Percentiles rank a stretch among this genome's conserved stretches.
Evolutionary conservation across 2,329 filamentous ascomycete genomes (phyloP).

Genomic region (Tolypocladium amazonense): DNA sequence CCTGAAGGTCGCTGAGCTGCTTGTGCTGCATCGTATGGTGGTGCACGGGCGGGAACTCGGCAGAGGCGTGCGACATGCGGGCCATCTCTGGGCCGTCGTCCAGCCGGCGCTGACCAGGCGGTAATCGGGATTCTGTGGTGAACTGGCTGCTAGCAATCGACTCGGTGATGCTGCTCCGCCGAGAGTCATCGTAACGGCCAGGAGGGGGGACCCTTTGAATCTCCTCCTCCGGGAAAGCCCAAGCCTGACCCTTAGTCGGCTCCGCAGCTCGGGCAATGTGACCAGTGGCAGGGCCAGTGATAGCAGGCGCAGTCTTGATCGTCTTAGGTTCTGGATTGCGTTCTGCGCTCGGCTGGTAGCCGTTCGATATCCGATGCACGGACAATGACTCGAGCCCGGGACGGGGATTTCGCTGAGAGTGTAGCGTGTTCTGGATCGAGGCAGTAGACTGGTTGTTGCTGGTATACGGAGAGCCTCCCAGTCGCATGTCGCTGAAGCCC

Average conservation of each 20-base stretch:
- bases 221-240: constrained; percentile 71
- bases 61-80: constrained; percentile 38
- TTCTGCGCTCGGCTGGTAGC: constrained; percentile 50
- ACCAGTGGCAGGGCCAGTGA: constrained; percentile 58
- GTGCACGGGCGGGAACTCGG: constrained; percentile 51
- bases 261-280: constrained; percentile 62
- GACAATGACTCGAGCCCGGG: constrained; percentile 39
- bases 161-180: constrained; percentile 66
- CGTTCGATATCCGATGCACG: constrained; percentile 52
- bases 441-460: constrained; percentile 68
- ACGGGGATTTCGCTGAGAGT: constrained; percentile 54
- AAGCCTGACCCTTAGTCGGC: constrained; percentile 72
- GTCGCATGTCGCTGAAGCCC: constrained; percentile 56
- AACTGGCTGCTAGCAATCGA: constrained; percentile 73
- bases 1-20: constrained; percentile 55
- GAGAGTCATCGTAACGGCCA: constrained; percentile 47
- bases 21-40: constrained; percentile 70
- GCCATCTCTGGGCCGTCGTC: constrained; percentile 49
- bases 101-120: constrained; percentile 59
- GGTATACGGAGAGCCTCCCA: constrained; percentile 59
- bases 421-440: constrained; percentile 61
- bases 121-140: constrained; percentile 62
- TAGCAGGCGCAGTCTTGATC: constrained; percentile 60
- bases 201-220: constrained; percentile 38
- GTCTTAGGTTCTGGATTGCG: constrained; percentile 46